These are phyloP conservation scores for Cutaneotrichosporon mucoides DNA, from an alignment of 1,284 basidiomycete genomes.

Conservation along the genomic window DNA sequence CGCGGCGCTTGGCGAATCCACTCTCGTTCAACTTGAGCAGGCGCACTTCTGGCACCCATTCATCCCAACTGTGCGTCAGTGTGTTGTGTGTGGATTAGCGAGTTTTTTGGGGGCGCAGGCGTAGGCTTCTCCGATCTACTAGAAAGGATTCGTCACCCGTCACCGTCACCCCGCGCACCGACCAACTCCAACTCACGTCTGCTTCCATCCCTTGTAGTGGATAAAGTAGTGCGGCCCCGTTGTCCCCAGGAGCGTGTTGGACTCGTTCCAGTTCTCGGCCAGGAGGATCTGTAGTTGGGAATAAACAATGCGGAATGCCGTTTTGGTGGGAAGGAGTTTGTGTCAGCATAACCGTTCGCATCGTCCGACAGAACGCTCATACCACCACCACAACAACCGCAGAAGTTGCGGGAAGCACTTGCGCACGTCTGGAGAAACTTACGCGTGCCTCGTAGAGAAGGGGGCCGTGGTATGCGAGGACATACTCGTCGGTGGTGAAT, in stretches of 20 bases:
- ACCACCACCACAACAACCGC: conserved; percentile 17
- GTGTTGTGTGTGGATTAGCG: too few species aligned
- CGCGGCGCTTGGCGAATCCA: conserved; percentile 70
- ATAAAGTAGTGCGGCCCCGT: conserved; percentile 85
- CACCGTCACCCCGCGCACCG: too few species aligned
- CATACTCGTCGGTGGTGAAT: conserved; percentile 63
- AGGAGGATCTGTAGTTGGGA: conserved; percentile 62
- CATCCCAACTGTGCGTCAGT: conserved; percentile 73
- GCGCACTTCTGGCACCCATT: conserved; percentile 85
- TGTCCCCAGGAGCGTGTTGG: conserved; percentile 61
- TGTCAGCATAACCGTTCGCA: conserved; percentile 16
- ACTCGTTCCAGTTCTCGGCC: conserved; percentile 68
- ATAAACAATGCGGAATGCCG: background rate
- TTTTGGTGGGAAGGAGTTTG: background rate
- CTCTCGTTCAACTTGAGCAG: conserved; percentile 82
- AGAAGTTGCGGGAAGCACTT: background rate
- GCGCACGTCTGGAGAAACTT: conserved; percentile 25
- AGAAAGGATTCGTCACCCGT: too few species aligned
- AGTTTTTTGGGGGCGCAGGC: too few species aligned
- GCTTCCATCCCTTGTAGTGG: conserved; percentile 99
- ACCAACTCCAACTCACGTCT: conserved; percentile 63
- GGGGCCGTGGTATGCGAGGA: conserved; percentile 90
- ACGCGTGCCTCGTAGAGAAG: conserved; percentile 91
- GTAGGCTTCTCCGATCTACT: too few species aligned
- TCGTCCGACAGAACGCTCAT: background rate